Conservation (phyloP, 768 basidiomycete species). For the Boletellus ananiceps region DNA sequence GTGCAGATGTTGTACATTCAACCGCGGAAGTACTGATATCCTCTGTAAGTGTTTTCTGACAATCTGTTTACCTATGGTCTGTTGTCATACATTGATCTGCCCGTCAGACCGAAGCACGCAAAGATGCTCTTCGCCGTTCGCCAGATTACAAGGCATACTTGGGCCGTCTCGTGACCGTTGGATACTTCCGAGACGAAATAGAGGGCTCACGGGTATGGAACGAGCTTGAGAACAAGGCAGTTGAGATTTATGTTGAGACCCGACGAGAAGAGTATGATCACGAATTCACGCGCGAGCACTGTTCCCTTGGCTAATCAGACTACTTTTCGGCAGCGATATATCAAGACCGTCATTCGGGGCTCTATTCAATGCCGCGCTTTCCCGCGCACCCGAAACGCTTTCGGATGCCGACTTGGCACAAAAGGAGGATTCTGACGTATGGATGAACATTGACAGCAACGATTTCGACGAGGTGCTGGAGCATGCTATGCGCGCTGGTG, state of each 20-base stretch:
- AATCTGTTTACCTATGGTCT: neutral
- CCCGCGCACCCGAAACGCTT: constrained; percentile 32
- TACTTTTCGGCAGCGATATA: constrained; percentile 39
- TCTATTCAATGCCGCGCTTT: constrained; percentile 62
- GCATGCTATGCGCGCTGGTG: constrained; percentile 28
- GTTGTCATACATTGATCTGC: neutral
- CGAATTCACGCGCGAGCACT: neutral
- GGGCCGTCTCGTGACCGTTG: constrained; percentile 52
- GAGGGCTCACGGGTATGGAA: constrained; percentile 79
- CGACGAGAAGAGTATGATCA: constrained; percentile 62
- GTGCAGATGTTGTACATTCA: constrained; percentile 36
- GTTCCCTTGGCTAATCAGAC: constrained; percentile 1
- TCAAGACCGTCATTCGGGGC: constrained; percentile 73
- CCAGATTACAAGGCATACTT: constrained; percentile 70
- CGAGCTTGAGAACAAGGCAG: constrained; percentile 66
- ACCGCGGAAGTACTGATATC: constrained; percentile 37
- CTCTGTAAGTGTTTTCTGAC: constrained; percentile 40
- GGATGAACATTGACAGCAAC: constrained; percentile 77
- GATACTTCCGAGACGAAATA: constrained; percentile 76
- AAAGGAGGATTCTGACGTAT: constrained; percentile 73
- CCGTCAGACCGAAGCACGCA: constrained; percentile 55
- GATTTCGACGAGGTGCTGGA: constrained; percentile 74
- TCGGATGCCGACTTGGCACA: constrained; percentile 13
- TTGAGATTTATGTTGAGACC: constrained; percentile 55
- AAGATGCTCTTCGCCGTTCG: constrained; percentile 63